Conservation (phyloP, 1,139 yeast species). For the Yamadazyma friedrichii region DNA sequence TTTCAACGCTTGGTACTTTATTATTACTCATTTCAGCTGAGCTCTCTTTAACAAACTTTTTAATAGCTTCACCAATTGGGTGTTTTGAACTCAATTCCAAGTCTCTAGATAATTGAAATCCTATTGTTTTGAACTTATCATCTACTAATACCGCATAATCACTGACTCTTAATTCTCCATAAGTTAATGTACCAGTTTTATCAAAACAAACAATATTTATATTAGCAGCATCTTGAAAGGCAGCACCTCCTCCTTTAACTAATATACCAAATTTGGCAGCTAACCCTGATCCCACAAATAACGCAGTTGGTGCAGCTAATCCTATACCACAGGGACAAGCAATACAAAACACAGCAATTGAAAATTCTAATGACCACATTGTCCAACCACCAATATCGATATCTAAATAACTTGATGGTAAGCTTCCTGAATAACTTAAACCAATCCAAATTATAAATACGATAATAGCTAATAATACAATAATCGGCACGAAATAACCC, state of each 20-base stretch:
- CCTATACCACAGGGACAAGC: slow-evolving; percentile 53
- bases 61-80: slow-evolving; percentile 65
- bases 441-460: slow-evolving; percentile 72
- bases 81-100: slow-evolving; percentile 68
- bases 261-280: slow-evolving; percentile 63
- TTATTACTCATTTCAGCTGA: slow-evolving; percentile 21
- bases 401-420: slow-evolving; percentile 58
- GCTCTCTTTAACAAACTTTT: slow-evolving; percentile 32
- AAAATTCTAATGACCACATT: slow-evolving; percentile 74
- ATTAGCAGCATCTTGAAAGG: slow-evolving; percentile 73
- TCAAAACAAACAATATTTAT: slow-evolving; percentile 70
- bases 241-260: slow-evolving; percentile 80
- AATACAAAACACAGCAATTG: slow-evolving; percentile 72
- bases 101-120: slow-evolving; percentile 53
- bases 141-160: slow-evolving; percentile 30
- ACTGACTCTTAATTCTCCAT: slow-evolving; percentile 59
- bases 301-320: slow-evolving; percentile 49
- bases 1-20: slow-evolving; percentile 49
- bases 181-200: slow-evolving; percentile 78
- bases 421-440: slow-evolving; percentile 52
- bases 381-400: slow-evolving; percentile 73
- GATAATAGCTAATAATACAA: slow-evolving; percentile 54
- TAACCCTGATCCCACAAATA: slow-evolving; percentile 47
- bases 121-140: slow-evolving; percentile 18
- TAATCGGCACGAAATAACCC: slow-evolving; percentile 70